phyloP scores from a whole-genome alignment of 352 stramenopile species.

The Globisporangium nodosum region DNA sequence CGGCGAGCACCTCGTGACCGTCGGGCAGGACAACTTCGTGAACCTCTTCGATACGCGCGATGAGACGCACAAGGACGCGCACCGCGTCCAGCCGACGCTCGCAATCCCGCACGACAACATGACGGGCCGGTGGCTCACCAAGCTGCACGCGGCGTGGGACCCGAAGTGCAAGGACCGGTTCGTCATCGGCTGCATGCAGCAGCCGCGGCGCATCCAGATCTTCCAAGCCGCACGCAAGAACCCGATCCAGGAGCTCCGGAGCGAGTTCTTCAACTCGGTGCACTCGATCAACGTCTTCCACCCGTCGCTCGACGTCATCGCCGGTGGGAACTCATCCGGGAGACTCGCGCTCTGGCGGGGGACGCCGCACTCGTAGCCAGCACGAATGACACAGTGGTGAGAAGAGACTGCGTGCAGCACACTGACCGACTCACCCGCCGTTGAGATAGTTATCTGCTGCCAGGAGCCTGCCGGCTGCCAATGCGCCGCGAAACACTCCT shows the following conservation, averaged over 20 bases:
- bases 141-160: slow-evolving; percentile 78
- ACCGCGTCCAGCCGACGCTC: slow-evolving; percentile 25
- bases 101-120: slow-evolving; percentile 81
- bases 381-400: background rate
- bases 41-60: slow-evolving; percentile 62
- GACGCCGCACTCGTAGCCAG: background rate
- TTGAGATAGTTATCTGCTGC: background rate
- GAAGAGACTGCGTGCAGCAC: background rate
- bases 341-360: slow-evolving; percentile 52
- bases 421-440: too few species aligned
- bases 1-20: slow-evolving; percentile 68
- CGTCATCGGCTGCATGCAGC: slow-evolving; percentile 78
- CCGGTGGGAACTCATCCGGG: slow-evolving; percentile 73
- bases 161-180: slow-evolving; percentile 69
- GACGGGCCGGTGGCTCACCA: slow-evolving; percentile 84
- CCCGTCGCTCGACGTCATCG: slow-evolving; percentile 59
- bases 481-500: background rate
- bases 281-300: slow-evolving; percentile 88
- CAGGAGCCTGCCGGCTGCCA: background rate
- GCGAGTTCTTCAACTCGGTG: slow-evolving; percentile 69
- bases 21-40: slow-evolving; percentile 78
- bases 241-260: slow-evolving; percentile 66
- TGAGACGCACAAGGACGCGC: slow-evolving; percentile 18
- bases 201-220: slow-evolving; percentile 77
- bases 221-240: slow-evolving; percentile 62